Conservation (phyloP, 2,329 filamentous ascomycete genomes). For the Ustulina deusta region DNA sequence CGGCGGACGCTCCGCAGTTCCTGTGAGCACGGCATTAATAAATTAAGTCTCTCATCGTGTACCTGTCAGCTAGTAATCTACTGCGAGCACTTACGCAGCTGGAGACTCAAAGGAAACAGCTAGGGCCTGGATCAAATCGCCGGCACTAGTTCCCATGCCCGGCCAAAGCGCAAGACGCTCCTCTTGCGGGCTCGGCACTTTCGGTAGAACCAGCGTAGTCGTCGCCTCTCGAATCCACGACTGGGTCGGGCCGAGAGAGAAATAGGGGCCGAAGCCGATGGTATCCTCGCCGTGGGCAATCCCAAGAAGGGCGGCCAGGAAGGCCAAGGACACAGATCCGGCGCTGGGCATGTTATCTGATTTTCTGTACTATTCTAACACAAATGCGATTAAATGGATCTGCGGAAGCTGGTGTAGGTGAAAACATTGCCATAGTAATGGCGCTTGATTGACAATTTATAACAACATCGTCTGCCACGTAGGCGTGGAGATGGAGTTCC, state of each 20-base stretch:
- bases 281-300: conserved; percentile 31
- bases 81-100: conserved; percentile 42
- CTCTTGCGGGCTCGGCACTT: conserved; percentile 44
- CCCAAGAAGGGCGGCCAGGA: conserved; percentile 19
- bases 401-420: background rate
- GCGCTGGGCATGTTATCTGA: background rate
- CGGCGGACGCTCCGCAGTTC: conserved; percentile 48
- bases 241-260: conserved; percentile 49
- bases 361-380: background rate
- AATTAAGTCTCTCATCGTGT: background rate
- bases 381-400: background rate
- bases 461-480: background rate
- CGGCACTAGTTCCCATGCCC: conserved; percentile 51
- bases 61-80: background rate
- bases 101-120: conserved; percentile 49
- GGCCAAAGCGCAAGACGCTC: conserved; percentile 52
- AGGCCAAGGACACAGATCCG: background rate
- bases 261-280: conserved; percentile 49
- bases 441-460: background rate
- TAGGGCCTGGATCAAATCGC: conserved; percentile 51
- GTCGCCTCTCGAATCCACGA: conserved; percentile 51
- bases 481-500: background rate
- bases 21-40: background rate
- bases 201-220: conserved; percentile 49
- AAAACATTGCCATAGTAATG: background rate